phyloP scores from a whole-genome alignment of 306 rosid genomes.

The Luffa acutangula region DNA sequence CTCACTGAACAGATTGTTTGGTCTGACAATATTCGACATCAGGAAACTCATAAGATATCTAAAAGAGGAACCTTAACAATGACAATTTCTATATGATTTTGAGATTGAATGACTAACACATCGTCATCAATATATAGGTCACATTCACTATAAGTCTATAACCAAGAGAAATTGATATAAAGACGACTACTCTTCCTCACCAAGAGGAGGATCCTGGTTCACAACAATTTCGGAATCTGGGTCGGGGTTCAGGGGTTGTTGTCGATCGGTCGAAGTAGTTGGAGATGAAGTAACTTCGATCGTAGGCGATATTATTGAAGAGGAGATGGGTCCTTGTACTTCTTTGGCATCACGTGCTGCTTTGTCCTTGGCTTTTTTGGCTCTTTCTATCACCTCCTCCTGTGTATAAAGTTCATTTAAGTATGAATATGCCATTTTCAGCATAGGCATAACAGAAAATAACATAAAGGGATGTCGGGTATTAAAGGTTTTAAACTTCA shows the following conservation, averaged over 20 bases:
- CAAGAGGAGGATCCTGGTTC: background rate
- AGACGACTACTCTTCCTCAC: background rate
- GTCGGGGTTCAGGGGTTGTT: background rate
- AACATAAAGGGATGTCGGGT: background rate
- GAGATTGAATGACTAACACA: background rate
- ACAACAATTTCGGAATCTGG: background rate
- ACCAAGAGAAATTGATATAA: background rate
- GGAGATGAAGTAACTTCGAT: background rate
- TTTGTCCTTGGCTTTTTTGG: constrained; percentile 68
- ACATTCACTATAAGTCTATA: background rate
- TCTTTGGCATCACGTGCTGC: constrained; percentile 69
- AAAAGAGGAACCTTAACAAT: background rate
- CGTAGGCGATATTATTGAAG: background rate
- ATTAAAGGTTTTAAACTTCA: background rate
- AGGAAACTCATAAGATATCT: background rate
- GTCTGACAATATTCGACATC: background rate
- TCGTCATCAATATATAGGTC: background rate
- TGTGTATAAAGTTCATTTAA: constrained; percentile 17
- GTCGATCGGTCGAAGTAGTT: background rate
- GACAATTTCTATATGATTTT: background rate
- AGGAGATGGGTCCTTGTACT: constrained; percentile 34
- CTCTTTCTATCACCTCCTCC: constrained; percentile 86
- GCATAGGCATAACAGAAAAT: background rate
- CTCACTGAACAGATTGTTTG: background rate
- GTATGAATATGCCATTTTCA: background rate